Evolutionary conservation across 768 basidiomycete species (phyloP), one percentile per base, ranked within the genome.

Genomic region (Grammothele lineata): DNA sequence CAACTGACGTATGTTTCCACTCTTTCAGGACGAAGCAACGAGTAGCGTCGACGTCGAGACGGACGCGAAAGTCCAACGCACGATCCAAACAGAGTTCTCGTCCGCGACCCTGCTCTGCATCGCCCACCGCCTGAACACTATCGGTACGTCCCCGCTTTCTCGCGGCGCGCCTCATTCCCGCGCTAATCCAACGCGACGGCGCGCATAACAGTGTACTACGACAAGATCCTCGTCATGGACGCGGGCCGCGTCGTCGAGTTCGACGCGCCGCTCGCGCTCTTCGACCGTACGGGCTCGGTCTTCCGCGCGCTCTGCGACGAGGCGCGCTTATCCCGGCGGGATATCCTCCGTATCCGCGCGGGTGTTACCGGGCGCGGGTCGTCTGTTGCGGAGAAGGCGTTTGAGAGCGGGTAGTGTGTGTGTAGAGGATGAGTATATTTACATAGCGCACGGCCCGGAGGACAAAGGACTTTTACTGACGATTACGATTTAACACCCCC

Each of bases 41-140:
- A 88, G 85, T 50, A 88, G 83, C 57, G 88, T 91, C 44, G 87
- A 91, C 59, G 85, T 92, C 57, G 83, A 80, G 23, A 92, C 92
- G 36, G 92, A 94, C 57, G 78, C 86, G 4, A 92, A 92, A 66
- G 92, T 95, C 40, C 92, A 95, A 62, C 70, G 77, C 24, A 86
- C 92, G 1, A 93, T 96, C 35, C 74, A 92, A 11, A 82, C 85
- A 52, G 89, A 95, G 57, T 95, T 95, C 61, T 77, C 73, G 3
- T 73, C 80, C 22, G 85, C 83, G 8, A 72, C 92, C 23, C 65
- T 92, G 37, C 61, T 93, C 42, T 61, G 55, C 75, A 81, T 90
- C 50, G 86, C 87, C 0, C 87, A 90, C 65, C 75, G 88, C 25
- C 65, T 90, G 47, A 76, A 77, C 48, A 89, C 87, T 0, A 79